Percentiles rank a stretch among this genome's conserved stretches.
These are phyloP conservation scores for Aspergillus aculeatinus DNA, from an alignment of 2,329 filamentous ascomycete species.

Conservation along the genomic window DNA sequence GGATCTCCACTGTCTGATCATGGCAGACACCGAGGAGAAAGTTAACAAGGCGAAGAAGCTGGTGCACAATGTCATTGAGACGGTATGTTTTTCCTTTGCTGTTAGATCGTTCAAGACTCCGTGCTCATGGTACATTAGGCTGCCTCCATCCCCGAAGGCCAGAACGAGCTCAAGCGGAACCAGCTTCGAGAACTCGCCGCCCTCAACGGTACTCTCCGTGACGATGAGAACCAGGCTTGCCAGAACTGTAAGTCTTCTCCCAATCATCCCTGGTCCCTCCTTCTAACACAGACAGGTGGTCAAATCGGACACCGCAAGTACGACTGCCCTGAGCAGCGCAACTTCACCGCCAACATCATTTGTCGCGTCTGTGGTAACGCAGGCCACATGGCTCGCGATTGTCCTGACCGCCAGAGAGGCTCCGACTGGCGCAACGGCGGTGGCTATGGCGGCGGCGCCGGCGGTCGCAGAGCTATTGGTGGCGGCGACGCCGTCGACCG, in stretches of 20 bases:
- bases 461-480: conserved; percentile 63
- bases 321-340: conserved; percentile 95
- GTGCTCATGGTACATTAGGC: conserved; percentile 60
- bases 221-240: conserved; percentile 98
- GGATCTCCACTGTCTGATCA: conserved; percentile 97
- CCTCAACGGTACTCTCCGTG: conserved; percentile 96
- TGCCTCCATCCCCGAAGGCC: conserved; percentile 95
- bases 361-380: conserved; percentile 97
- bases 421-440: conserved; percentile 85
- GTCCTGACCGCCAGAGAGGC: conserved; percentile 88
- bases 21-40: conserved; percentile 99
- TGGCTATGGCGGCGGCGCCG: conserved; percentile 36
- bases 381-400: conserved; percentile 97
- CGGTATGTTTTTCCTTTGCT: conserved; percentile 62
- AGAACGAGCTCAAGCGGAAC: conserved; percentile 98
- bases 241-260: conserved; percentile 71
- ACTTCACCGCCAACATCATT: conserved; percentile 99
- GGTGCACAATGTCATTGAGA: conserved; percentile 98
- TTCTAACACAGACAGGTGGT: conserved; percentile 56
- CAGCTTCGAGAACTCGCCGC: conserved; percentile 96
- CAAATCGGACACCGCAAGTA: conserved; percentile 99
- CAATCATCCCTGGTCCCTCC: not conserved
- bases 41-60: conserved; percentile 98
- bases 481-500: conserved; percentile 82
- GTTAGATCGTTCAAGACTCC: not conserved